Conservation (phyloP, 192 early-diverging fungal species). For the Fimicolochytrium jonesii region DNA sequence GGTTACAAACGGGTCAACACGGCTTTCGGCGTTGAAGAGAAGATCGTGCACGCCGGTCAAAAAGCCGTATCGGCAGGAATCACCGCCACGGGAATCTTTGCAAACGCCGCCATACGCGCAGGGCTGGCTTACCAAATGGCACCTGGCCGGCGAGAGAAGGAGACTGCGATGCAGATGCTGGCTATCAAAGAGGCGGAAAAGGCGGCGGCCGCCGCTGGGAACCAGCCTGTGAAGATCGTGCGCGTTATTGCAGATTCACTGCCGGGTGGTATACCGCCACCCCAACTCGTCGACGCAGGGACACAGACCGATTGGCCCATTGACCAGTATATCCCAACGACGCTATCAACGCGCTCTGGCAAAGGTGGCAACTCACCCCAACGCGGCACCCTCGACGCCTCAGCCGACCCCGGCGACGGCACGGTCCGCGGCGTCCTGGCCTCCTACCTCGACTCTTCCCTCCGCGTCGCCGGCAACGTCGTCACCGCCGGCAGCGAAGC, state of each 20-base stretch:
- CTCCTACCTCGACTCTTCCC: slow-evolving; percentile 5
- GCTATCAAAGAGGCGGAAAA: not conserved
- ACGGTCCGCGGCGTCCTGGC: not conserved
- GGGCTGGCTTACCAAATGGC: slow-evolving; percentile 38
- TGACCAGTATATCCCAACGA: too few relatives aligned
- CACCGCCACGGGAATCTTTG: slow-evolving; percentile 31
- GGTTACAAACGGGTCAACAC: slow-evolving; percentile 35
- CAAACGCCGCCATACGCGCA: slow-evolving; percentile 32
- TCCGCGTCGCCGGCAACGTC: slow-evolving; percentile 11
- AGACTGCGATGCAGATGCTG: slow-evolving; percentile 14
- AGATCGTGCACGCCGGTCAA: slow-evolving; percentile 26
- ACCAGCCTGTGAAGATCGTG: too few relatives aligned
- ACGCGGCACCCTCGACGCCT: too few relatives aligned
- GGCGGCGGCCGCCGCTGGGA: too few relatives aligned
- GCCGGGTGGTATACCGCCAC: not conserved
- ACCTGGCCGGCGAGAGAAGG: slow-evolving; percentile 26
- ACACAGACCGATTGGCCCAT: too few relatives aligned
- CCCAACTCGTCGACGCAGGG: not conserved
- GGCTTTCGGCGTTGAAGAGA: slow-evolving; percentile 35
- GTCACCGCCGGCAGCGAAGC: slow-evolving; percentile 7
- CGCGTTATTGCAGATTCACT: not conserved
- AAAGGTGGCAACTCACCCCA: too few relatives aligned
- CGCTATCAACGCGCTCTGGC: too few relatives aligned
- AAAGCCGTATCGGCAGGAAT: slow-evolving; percentile 26
- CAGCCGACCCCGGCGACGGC: too few relatives aligned